These are phyloP conservation scores for Scleromitrula shiraiana DNA, from an alignment of 2,329 filamentous ascomycete genomes.

Conservation along the genomic window DNA sequence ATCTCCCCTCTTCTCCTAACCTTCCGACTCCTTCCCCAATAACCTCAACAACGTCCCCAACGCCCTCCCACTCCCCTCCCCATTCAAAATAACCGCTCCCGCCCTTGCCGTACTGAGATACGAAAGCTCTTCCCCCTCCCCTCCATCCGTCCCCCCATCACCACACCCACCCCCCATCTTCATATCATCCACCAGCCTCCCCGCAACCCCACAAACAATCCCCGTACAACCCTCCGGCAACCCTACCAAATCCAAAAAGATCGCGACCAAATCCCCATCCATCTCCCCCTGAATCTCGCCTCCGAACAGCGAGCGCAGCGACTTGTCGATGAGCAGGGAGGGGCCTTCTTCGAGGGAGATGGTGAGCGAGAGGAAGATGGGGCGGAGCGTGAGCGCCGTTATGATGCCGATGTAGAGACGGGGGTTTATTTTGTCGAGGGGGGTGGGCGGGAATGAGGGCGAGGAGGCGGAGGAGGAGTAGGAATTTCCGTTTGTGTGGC, in stretches of 20 bases:
- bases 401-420: constrained; percentile 56
- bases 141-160: too few relatives aligned
- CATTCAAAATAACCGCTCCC: constrained; percentile 78
- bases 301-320: constrained; percentile 56
- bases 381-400: constrained; percentile 52
- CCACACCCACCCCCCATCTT: constrained; percentile 21
- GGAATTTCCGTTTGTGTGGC: too few relatives aligned
- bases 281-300: constrained; percentile 70
- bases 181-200: constrained; percentile 69
- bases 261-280: constrained; percentile 67
- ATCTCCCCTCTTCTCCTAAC: too few relatives aligned
- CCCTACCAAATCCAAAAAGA: constrained; percentile 76
- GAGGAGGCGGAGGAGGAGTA: too few relatives aligned
- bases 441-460: constrained; percentile 28
- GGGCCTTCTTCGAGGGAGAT: constrained; percentile 66
- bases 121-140: constrained; percentile 65
- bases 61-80: constrained; percentile 65
- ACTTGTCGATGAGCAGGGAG: constrained; percentile 64
- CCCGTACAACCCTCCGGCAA: constrained; percentile 84
- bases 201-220: constrained; percentile 90
- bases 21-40: constrained; percentile 19
- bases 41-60: constrained; percentile 56
- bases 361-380: constrained; percentile 65
- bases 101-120: constrained; percentile 85
- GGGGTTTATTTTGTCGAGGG: constrained; percentile 54